Conservation (phyloP, 106 monocot genomes). For the Narthecium ossifragum region DNA sequence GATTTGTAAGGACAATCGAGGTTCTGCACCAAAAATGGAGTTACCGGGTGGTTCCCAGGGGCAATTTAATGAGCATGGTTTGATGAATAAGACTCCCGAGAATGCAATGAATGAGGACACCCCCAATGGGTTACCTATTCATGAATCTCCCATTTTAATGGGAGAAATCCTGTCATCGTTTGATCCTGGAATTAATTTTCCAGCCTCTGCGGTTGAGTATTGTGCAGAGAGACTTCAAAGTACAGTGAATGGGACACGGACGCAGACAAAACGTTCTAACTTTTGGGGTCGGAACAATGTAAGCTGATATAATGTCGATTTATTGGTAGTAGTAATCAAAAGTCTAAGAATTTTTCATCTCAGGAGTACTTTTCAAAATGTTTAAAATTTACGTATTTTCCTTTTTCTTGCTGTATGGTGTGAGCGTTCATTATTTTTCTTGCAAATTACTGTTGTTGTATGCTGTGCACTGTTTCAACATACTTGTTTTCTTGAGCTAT, state of each 20-base stretch:
- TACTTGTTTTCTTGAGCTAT: too few species aligned
- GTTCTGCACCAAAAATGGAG: constrained; percentile 27
- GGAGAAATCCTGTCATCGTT: constrained; percentile 87
- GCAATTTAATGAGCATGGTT: constrained; percentile 31
- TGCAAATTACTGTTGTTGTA: too few species aligned
- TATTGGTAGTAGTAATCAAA: too few species aligned
- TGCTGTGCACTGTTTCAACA: too few species aligned
- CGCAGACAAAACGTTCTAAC: constrained; percentile 44
- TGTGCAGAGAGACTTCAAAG: constrained; percentile 35
- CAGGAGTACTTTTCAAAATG: too few species aligned
- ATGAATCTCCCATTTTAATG: constrained; percentile 69
- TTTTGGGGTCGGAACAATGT: constrained; percentile 87
- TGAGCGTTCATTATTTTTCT: too few species aligned
- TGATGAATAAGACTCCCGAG: constrained; percentile 20
- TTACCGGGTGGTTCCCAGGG: constrained; percentile 17
- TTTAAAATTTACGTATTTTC: too few species aligned
- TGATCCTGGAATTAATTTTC: constrained; percentile 56
- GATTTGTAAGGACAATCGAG: constrained; percentile 36
- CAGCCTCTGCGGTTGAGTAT: constrained; percentile 40
- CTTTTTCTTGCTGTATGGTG: too few species aligned
- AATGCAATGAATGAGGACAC: constrained; percentile 34
- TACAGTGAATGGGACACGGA: constrained; percentile 62
- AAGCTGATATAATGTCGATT: constrained; percentile 20
- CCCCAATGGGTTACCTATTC: constrained; percentile 24
- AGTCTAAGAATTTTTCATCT: too few species aligned